phyloP scores from a whole-genome alignment of 441 rosid genomes.

The Mallotus japonicus region DNA sequence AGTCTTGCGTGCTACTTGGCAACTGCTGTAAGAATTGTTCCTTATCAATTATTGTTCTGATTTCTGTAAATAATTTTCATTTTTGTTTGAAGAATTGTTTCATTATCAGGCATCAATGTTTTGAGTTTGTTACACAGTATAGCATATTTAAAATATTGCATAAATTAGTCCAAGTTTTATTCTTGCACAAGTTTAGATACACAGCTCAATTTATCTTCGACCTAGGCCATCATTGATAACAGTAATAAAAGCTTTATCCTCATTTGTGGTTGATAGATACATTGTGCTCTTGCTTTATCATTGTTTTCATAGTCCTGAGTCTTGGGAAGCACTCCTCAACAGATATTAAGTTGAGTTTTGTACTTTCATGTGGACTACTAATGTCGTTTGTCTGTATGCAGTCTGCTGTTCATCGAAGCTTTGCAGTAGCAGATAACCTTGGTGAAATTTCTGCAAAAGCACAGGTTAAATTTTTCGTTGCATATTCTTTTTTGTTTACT shows the following conservation, averaged over 20 bases:
- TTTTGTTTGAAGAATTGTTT: not conserved
- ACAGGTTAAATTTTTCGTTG: constrained; percentile 43
- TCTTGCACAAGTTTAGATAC: not conserved
- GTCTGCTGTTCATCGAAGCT: constrained; percentile 90
- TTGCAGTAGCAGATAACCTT: constrained; percentile 87
- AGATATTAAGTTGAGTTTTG: not conserved
- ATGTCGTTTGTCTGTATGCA: constrained; percentile 24
- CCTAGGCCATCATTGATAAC: not conserved
- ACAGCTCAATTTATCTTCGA: not conserved
- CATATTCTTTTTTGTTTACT: not conserved
- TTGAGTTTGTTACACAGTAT: not conserved
- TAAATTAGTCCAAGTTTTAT: not conserved
- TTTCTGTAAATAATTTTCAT: not conserved
- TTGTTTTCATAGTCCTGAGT: not conserved
- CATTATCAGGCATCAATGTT: not conserved
- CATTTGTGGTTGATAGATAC: not conserved
- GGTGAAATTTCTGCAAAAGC: constrained; percentile 97
- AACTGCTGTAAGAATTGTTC: constrained; percentile 68
- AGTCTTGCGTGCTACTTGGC: constrained; percentile 82
- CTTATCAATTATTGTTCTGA: constrained; percentile 16
- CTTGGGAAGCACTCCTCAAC: not conserved
- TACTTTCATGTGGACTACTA: constrained; percentile 10
- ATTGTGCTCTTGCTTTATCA: not conserved
- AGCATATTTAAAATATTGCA: not conserved
- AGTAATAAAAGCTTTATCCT: not conserved